These are phyloP conservation scores for Aureobasidium leucospermi DNA, from an alignment of 2,329 filamentous ascomycete genomes.

Conservation along the genomic window DNA sequence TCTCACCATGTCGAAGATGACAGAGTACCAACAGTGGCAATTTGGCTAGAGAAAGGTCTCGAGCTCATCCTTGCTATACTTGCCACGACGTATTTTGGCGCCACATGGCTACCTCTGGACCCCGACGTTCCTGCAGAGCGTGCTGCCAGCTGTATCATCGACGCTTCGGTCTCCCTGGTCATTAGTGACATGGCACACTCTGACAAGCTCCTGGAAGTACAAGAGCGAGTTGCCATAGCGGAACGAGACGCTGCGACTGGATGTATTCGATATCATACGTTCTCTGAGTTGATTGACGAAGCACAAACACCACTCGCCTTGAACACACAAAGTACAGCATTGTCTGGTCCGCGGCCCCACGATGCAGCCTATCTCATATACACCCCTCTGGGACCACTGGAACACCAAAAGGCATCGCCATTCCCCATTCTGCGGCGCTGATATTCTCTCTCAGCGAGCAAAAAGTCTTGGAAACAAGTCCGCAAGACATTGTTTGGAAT, in stretches of 20 bases:
- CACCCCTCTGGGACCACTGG: slow-evolving; percentile 80
- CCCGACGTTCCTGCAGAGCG: background rate
- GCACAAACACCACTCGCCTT: background rate
- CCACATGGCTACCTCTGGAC: background rate
- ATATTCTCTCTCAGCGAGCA: background rate
- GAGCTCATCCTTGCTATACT: background rate
- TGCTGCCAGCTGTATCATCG: background rate
- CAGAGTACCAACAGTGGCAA: background rate
- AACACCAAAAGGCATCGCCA: slow-evolving; percentile 61
- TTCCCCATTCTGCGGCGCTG: background rate
- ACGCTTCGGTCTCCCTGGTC: background rate
- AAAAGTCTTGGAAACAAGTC: background rate
- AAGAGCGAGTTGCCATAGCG: background rate
- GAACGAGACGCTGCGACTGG: background rate
- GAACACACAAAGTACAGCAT: background rate
- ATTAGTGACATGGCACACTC: background rate
- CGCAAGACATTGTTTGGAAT: background rate
- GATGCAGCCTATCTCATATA: slow-evolving; percentile 45
- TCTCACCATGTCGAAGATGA: background rate
- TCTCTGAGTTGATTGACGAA: background rate
- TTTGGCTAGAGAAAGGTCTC: background rate
- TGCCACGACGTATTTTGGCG: background rate
- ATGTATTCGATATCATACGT: background rate
- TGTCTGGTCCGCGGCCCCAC: background rate
- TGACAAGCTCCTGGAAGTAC: background rate